phyloP scores from a whole-genome alignment of 2,329 filamentous ascomycete species.

The Microascus cirrosus region DNA sequence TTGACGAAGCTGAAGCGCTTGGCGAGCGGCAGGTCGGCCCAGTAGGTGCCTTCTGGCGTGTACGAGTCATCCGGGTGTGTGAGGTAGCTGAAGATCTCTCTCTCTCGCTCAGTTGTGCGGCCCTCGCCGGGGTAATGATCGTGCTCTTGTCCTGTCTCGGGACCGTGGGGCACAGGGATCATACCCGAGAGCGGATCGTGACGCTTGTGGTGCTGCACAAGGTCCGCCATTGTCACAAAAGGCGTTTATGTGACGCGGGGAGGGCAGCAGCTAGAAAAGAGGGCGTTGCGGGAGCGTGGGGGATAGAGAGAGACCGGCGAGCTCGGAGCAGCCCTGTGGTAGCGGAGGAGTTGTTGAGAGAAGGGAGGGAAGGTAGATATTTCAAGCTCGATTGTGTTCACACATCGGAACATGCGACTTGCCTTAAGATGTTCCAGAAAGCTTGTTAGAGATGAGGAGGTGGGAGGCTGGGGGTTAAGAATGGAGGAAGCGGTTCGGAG shows the following conservation, averaged over 20 bases:
- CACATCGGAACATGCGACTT: background rate
- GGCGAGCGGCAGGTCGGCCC: constrained; percentile 70
- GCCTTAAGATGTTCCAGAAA: background rate
- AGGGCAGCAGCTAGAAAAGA: background rate
- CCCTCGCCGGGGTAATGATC: constrained; percentile 30
- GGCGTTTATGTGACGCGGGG: background rate
- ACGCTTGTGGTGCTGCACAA: constrained; percentile 23
- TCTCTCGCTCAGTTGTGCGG: constrained; percentile 37
- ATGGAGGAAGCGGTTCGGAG: background rate
- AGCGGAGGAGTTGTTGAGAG: too few relatives aligned
- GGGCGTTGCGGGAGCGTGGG: background rate
- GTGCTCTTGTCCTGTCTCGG: constrained; percentile 35
- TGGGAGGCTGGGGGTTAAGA: background rate
- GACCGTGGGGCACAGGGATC: constrained; percentile 44
- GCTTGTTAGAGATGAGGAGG: background rate
- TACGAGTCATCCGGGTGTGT: constrained; percentile 86
- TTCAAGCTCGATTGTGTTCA: background rate
- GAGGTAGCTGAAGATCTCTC: constrained; percentile 61
- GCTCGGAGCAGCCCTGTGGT: background rate
- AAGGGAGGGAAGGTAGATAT: background rate
- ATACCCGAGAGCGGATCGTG: constrained; percentile 34
- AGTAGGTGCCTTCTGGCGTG: constrained; percentile 73
- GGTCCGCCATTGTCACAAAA: constrained; percentile 18
- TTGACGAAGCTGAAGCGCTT: constrained; percentile 67
- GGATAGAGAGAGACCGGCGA: background rate